phyloP scores from a whole-genome alignment of 1,139 yeast species.

The Sugiyamaella xylanicola region DNA sequence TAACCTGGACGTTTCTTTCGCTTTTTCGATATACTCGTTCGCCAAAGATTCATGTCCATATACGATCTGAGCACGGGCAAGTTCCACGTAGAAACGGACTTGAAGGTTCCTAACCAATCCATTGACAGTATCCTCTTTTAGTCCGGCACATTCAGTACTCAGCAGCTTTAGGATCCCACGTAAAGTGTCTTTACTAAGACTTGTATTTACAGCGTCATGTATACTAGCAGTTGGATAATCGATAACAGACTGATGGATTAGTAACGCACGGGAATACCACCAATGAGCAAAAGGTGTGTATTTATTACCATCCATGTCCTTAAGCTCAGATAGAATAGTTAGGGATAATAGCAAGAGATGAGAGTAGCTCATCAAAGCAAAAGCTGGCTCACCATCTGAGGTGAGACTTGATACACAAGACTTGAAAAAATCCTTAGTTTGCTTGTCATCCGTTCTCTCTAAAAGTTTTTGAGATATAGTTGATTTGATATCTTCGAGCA shows the following conservation, averaged over 20 bases:
- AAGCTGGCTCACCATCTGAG: slow-evolving; percentile 42
- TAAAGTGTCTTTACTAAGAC: slow-evolving; percentile 32
- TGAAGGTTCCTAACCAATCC: slow-evolving; percentile 22
- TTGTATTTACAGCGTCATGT: slow-evolving; percentile 36
- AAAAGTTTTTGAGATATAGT: neutral
- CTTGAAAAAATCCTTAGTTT: neutral
- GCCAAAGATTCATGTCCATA: slow-evolving; percentile 62
- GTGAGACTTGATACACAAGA: slow-evolving; percentile 23
- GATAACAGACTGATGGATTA: slow-evolving; percentile 43
- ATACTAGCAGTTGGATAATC: slow-evolving; percentile 36
- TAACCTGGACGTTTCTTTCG: slow-evolving; percentile 60
- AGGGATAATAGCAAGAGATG: slow-evolving; percentile 38
- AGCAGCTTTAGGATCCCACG: slow-evolving; percentile 19
- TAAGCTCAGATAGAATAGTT: slow-evolving; percentile 29
- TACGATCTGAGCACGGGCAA: slow-evolving; percentile 57
- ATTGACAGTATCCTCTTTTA: neutral
- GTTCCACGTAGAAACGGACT: slow-evolving; percentile 58
- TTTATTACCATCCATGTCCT: slow-evolving; percentile 1
- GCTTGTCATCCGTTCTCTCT: neutral
- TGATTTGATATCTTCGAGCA: slow-evolving; percentile 36
- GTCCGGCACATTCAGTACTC: neutral
- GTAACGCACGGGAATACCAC: slow-evolving; percentile 43
- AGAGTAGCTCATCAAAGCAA: slow-evolving; percentile 39
- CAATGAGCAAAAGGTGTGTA: slow-evolving; percentile 31
- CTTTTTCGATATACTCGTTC: slow-evolving; percentile 53